Evolutionary conservation across 345 rosid genomes (phyloP), one percentile per base, ranked within the genome.

Genomic region (Salix brachista): DNA sequence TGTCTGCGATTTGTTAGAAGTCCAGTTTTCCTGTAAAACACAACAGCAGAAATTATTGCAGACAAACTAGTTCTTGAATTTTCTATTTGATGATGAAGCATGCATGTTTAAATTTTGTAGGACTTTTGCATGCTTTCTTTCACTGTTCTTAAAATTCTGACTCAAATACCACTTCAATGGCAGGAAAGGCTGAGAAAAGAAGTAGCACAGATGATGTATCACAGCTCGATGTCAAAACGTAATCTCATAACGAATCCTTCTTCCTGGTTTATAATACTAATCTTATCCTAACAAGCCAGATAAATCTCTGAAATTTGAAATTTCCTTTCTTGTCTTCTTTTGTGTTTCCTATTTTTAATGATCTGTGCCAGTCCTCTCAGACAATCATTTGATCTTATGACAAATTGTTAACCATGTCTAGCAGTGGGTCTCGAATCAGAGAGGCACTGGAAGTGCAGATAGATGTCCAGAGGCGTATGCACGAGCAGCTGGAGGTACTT

Each of bases 381-480:
- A 2, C 25, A 52, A 34, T 34, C 25, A 34, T 34, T 30, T 25
- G 2, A 1, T 26, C 18, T 62, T 18, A 18, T 52, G 50, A 13
- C 10, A 26, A 67, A 7, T 18, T 62, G 25, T 67, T 44, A 62
- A 19, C 30, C 46, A 71, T 78, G 17, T 81, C 65, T 68, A 17
- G 80, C 92, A 92, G 97, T 72, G 83, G 94, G 75, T 65, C 86
- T 68, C 97, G 90, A 73, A 86, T 92, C 76, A 83, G 83, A 72
- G 99, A 93, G 84, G 96, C 99, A 16, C 77, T 93, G 69, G 91
- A 87, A 71, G 84, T 93, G 72, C 99, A 92, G 69, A 80, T 92
- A 48, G 97, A 93, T 79, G 94, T 93, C 54, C 99, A 96, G 77
- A 87, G 90, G 88, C 91, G 89, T 80, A 96, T 96, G 60, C 97